phyloP scores from a whole-genome alignment of 257 asterid genomes.

The Euphrasia confusa region DNA sequence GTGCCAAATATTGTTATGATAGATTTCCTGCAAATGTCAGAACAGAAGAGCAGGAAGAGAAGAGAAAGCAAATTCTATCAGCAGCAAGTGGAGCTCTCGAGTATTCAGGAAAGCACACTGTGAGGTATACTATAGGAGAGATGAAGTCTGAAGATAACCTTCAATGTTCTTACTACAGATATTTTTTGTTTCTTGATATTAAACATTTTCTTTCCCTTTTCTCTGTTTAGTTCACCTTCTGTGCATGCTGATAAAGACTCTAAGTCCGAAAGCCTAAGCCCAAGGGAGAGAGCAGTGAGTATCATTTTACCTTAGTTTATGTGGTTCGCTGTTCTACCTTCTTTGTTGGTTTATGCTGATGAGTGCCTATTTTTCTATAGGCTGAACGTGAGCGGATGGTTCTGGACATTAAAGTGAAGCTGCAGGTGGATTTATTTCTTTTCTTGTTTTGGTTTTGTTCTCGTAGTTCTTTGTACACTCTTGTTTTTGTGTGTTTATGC shows the following conservation, averaged over 20 bases:
- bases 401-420: conserved; percentile 89
- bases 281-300: conserved; percentile 92
- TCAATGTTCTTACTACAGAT: conserved; percentile 19
- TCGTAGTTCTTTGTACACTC: background rate
- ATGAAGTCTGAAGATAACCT: conserved; percentile 23
- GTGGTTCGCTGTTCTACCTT: conserved; percentile 20
- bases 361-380: conserved; percentile 36
- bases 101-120: conserved; percentile 59
- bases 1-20: conserved; percentile 59
- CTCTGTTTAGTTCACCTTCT: conserved; percentile 58
- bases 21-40: conserved; percentile 72
- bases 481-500: background rate
- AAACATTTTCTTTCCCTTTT: conserved; percentile 14
- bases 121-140: conserved; percentile 46
- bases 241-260: conserved; percentile 56
- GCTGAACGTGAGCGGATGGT: conserved; percentile 99
- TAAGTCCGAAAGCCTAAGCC: conserved; percentile 74
- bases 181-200: conserved; percentile 19
- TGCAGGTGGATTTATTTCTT: conserved; percentile 55
- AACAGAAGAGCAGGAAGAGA: conserved; percentile 85
- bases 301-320: conserved; percentile 23
- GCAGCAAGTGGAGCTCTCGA: conserved; percentile 85
- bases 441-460: conserved; percentile 17
- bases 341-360: conserved; percentile 16
- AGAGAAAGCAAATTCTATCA: conserved; percentile 82